phyloP scores from a whole-genome alignment of 139 green algal genomes.

The Tetratostichococcus sp. region DNA sequence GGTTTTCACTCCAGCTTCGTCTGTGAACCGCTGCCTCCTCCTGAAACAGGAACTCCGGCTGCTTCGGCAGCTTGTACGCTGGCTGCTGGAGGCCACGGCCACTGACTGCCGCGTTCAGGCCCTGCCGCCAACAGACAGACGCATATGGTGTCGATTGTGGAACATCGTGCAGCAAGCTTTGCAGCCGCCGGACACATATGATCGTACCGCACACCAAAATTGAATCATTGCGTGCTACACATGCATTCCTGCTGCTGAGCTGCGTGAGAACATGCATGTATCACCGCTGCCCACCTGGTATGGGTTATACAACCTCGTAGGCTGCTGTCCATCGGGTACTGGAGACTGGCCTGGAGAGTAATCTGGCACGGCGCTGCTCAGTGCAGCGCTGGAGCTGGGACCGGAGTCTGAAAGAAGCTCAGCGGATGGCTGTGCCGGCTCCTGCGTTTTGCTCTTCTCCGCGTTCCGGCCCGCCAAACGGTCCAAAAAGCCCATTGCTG shows the following conservation, averaged over 20 bases:
- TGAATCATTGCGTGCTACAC: no score
- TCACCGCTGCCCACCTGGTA: slow-evolving; percentile 31
- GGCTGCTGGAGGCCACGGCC: background rate
- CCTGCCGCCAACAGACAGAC: slow-evolving; percentile 16
- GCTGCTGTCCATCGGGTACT: background rate
- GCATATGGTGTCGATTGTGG: no score
- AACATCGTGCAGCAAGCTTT: no score
- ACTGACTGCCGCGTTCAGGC: slow-evolving; percentile 21
- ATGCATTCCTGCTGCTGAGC: no score
- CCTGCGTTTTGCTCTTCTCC: background rate
- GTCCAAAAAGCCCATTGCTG: background rate
- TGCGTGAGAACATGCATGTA: no score
- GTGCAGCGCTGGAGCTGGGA: background rate
- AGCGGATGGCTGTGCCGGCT: background rate
- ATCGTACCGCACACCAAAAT: no score
- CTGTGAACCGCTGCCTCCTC: slow-evolving; percentile 71
- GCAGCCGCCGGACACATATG: no score
- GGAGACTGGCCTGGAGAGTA: background rate
- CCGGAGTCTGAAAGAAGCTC: background rate
- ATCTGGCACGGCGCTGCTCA: background rate
- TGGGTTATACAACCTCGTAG: slow-evolving; percentile 50
- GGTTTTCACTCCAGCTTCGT: slow-evolving; percentile 79
- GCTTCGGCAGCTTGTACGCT: slow-evolving; percentile 41
- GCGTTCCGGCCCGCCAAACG: background rate
- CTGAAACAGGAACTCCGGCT: slow-evolving; percentile 84